Evolutionary conservation across 495 filamentous ascomycete species (phyloP).

Genomic region (Lasiosphaeriaceae sp.): DNA sequence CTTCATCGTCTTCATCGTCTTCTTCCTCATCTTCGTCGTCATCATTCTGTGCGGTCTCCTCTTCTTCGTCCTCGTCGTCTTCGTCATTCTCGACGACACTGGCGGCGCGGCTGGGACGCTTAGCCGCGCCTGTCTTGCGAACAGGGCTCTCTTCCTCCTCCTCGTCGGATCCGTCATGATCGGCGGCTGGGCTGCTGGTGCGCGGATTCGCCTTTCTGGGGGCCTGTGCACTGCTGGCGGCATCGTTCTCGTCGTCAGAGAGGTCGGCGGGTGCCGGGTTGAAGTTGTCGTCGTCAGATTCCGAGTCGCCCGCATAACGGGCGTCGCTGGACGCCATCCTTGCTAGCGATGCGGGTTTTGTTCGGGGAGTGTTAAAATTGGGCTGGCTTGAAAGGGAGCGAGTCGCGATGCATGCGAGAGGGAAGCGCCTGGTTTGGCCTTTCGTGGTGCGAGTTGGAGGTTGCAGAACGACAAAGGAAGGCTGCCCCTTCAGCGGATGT

Average conservation of each 20-base stretch:
- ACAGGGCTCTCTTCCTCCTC: conserved; percentile 19
- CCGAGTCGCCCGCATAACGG: conserved; percentile 50
- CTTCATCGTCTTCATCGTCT: conserved; percentile 43
- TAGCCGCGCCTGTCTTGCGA: conserved; percentile 22
- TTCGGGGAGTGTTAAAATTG: not conserved
- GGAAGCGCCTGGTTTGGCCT: not conserved
- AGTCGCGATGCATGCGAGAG: not conserved
- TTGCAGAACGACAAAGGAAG: not conserved
- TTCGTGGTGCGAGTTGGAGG: not conserved
- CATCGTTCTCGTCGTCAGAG: conserved; percentile 58
- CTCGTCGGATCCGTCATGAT: conserved; percentile 37
- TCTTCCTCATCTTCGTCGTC: conserved; percentile 60
- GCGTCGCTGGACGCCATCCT: conserved; percentile 28
- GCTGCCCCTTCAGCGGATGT: not conserved
- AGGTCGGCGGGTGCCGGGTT: conserved; percentile 66
- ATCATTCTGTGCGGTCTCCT: conserved; percentile 48
- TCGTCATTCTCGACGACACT: conserved; percentile 44
- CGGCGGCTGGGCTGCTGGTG: conserved; percentile 22
- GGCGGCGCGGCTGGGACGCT: conserved; percentile 13
- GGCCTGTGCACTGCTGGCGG: not conserved
- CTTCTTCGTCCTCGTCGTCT: conserved; percentile 56
- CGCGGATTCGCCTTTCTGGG: conserved; percentile 6
- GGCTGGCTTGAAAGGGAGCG: not conserved
- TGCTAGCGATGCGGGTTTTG: not conserved
- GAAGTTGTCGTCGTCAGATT: conserved; percentile 74